Conservation (phyloP, 805 yeast species). For the Yamadazyma olivae region DNA sequence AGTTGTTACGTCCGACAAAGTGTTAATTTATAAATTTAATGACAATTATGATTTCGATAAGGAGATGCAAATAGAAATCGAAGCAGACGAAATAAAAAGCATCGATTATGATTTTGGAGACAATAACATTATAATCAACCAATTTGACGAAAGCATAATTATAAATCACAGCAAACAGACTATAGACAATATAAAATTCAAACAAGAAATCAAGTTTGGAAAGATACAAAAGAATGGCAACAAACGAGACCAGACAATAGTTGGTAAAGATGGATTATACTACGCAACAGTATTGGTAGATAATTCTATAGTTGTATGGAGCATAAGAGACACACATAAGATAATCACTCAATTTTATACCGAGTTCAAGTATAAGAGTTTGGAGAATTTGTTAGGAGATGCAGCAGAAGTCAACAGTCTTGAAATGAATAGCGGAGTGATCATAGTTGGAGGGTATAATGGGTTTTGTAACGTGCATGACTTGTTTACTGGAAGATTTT, state of each 20-base stretch:
- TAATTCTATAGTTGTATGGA: slow-evolving; percentile 40
- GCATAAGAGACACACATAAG: slow-evolving; percentile 32
- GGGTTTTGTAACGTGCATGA: slow-evolving; percentile 44
- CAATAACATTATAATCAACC: slow-evolving; percentile 23
- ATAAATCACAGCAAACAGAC: slow-evolving; percentile 15
- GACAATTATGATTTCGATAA: background rate
- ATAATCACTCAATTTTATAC: slow-evolving; percentile 20
- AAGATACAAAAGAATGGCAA: slow-evolving; percentile 7
- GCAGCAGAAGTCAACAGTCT: slow-evolving; percentile 17
- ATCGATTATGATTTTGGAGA: slow-evolving; percentile 31
- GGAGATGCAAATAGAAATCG: background rate
- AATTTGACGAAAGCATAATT: slow-evolving; percentile 18
- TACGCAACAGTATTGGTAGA: slow-evolving; percentile 37
- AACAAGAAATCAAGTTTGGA: slow-evolving; percentile 9
- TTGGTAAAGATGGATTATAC: slow-evolving; percentile 42
- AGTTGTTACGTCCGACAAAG: background rate
- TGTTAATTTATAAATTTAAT: slow-evolving; percentile 17
- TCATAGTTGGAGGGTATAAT: slow-evolving; percentile 40
- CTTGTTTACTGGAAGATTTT: slow-evolving; percentile 38
- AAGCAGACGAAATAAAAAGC: slow-evolving; percentile 2
- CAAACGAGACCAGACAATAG: slow-evolving; percentile 18
- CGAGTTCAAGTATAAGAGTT: slow-evolving; percentile 18
- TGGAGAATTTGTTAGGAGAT: slow-evolving; percentile 8
- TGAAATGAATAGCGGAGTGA: slow-evolving; percentile 31
- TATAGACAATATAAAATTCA: slow-evolving; percentile 2